Evolutionary conservation across 163 green algal genomes (phyloP).

Genomic region (Chlorella variabilis): DNA sequence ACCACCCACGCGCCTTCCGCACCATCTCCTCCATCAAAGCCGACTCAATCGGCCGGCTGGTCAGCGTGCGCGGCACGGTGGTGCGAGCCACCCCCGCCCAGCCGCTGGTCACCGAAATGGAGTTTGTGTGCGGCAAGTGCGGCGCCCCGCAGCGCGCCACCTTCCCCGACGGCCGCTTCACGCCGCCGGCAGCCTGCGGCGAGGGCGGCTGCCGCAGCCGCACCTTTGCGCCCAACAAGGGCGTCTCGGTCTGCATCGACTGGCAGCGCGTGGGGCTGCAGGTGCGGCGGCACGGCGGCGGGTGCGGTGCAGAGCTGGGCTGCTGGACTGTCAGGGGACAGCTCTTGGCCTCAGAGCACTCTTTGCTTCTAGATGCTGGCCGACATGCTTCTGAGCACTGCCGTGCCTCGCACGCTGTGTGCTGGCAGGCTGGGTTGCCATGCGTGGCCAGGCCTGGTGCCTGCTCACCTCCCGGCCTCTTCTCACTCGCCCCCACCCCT

Average conservation of each 20-base stretch:
- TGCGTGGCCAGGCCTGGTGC: too few relatives aligned
- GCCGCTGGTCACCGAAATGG: constrained; percentile 74
- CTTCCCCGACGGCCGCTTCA: constrained; percentile 53
- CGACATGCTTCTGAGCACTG: too few relatives aligned
- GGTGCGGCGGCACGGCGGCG: constrained; percentile 35
- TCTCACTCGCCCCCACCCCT: neutral
- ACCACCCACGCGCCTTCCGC: constrained; percentile 32
- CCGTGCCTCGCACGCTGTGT: too few relatives aligned
- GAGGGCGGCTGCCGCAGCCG: constrained; percentile 76
- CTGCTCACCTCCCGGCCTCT: too few relatives aligned
- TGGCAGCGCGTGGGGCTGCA: constrained; percentile 89
- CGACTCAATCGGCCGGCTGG: constrained; percentile 73
- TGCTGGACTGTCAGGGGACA: too few relatives aligned
- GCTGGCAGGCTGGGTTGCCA: too few relatives aligned
- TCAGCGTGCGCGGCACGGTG: constrained; percentile 82
- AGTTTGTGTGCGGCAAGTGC: constrained; percentile 90
- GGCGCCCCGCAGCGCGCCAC: constrained; percentile 30
- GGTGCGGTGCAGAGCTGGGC: too few relatives aligned
- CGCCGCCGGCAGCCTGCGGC: constrained; percentile 57
- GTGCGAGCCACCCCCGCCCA: constrained; percentile 70
- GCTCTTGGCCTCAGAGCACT: too few relatives aligned
- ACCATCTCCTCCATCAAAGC: constrained; percentile 45
- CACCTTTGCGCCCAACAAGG: constrained; percentile 67
- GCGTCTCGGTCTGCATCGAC: constrained; percentile 66
- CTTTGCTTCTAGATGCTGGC: too few relatives aligned